Evolutionary conservation across 192 early-diverging fungal genomes (phyloP).

Genomic region (Coemansia sp.): DNA sequence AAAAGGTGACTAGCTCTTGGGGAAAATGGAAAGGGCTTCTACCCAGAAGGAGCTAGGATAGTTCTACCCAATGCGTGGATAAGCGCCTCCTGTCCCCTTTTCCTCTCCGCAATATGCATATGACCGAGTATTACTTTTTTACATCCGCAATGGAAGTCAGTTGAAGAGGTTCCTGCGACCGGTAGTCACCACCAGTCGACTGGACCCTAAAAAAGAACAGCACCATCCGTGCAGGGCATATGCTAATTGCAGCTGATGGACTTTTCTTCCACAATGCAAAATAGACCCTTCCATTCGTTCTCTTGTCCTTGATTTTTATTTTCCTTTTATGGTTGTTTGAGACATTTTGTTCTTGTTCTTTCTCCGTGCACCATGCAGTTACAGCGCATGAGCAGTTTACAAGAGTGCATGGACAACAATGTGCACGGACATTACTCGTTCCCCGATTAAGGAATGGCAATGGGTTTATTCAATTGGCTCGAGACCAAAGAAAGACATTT

Average conservation of each 20-base stretch:
- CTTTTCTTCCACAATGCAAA: background rate
- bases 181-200: background rate
- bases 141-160: background rate
- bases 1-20: no score
- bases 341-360: background rate
- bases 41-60: background rate
- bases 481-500: background rate
- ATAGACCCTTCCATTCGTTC: background rate
- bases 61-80: conserved; percentile 4
- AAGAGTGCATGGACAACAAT: background rate
- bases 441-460: background rate
- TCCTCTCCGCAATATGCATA: conserved; percentile 1
- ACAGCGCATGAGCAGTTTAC: background rate
- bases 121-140: background rate
- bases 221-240: background rate
- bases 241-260: background rate
- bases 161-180: background rate
- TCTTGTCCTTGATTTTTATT: background rate
- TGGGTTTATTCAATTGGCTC: no score
- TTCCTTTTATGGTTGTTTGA: no score
- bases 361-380: conserved; percentile 5
- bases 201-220: background rate
- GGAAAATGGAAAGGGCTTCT: background rate
- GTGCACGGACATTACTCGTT: background rate
- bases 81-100: background rate